A percentile compares a stretch with the other conserved stretches of the same genome.
These are phyloP conservation scores for Rheum nobile DNA, from an alignment of 148 eudicot species.

Conservation along the genomic window DNA sequence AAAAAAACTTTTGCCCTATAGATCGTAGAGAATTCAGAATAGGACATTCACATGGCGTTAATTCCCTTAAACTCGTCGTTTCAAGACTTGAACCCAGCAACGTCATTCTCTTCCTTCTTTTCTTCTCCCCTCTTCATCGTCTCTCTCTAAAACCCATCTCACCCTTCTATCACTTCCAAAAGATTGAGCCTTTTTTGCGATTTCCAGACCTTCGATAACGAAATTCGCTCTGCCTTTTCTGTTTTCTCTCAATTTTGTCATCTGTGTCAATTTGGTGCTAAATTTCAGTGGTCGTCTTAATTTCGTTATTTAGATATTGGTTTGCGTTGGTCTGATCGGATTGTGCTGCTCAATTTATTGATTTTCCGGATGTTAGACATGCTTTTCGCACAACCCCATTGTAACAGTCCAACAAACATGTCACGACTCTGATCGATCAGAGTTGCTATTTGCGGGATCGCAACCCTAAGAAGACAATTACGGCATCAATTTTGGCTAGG, in stretches of 20 bases:
- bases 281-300: not conserved
- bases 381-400: not conserved
- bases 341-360: not conserved
- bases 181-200: not conserved
- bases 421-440: not conserved
- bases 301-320: not conserved
- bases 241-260: not conserved
- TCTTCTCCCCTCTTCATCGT: not conserved
- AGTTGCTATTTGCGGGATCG: not conserved
- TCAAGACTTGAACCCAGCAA: not conserved
- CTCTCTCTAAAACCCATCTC: not conserved
- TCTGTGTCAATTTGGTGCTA: not conserved
- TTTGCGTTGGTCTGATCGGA: not conserved
- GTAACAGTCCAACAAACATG: not conserved
- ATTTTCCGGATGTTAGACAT: not conserved
- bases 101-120: not conserved
- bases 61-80: not conserved
- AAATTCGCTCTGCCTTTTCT: not conserved
- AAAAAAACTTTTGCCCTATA: too few species aligned
- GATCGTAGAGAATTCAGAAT: too few species aligned
- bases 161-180: not conserved
- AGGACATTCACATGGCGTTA: not conserved
- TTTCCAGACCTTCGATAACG: not conserved
- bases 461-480: not conserved
- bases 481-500: not conserved